Conservation (phyloP, 306 rosid species). For the Alnus glutinosa region DNA sequence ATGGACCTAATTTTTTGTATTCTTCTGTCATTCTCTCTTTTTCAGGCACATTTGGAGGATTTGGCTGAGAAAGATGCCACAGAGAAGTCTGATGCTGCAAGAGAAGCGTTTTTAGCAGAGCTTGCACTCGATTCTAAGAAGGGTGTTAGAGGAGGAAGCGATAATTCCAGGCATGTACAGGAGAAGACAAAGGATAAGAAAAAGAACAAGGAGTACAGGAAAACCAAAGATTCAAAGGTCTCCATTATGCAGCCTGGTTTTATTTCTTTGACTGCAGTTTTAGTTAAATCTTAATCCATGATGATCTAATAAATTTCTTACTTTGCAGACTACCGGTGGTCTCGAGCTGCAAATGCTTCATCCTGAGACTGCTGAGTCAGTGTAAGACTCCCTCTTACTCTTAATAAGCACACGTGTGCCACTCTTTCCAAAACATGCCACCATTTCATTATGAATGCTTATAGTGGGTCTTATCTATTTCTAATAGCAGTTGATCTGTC, state of each 20-base stretch:
- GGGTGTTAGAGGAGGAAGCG: conserved; percentile 69
- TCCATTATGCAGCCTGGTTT: conserved; percentile 26
- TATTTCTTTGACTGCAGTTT: conserved; percentile 33
- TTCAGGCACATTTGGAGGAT: conserved; percentile 81
- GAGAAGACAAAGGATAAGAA: conserved; percentile 91
- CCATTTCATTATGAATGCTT: conserved; percentile 28
- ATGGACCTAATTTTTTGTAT: conserved; percentile 21
- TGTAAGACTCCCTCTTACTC: conserved; percentile 34
- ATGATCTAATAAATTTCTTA: conserved; percentile 25
- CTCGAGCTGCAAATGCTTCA: conserved; percentile 43
- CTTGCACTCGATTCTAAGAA: conserved; percentile 89
- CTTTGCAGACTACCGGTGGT: conserved; percentile 59
- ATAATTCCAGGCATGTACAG: conserved; percentile 52
- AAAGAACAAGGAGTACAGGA: conserved; percentile 76
- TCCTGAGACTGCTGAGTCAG: conserved; percentile 48
- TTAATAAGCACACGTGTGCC: conserved; percentile 3
- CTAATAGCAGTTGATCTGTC: conserved; percentile 27
- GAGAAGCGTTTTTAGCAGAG: conserved; percentile 96
- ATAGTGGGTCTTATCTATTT: neutral
- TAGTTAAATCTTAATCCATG: conserved; percentile 9
- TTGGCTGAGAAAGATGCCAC: conserved; percentile 95
- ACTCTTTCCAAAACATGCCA: conserved; percentile 17
- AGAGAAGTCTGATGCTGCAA: conserved; percentile 90
- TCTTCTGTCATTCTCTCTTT: conserved; percentile 22
- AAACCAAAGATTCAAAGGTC: conserved; percentile 84